A percentile compares a stretch with the other conserved stretches of the same genome.
phyloP scores from a whole-genome alignment of 2,329 filamentous ascomycete species.

The Alternaria metachromatica region DNA sequence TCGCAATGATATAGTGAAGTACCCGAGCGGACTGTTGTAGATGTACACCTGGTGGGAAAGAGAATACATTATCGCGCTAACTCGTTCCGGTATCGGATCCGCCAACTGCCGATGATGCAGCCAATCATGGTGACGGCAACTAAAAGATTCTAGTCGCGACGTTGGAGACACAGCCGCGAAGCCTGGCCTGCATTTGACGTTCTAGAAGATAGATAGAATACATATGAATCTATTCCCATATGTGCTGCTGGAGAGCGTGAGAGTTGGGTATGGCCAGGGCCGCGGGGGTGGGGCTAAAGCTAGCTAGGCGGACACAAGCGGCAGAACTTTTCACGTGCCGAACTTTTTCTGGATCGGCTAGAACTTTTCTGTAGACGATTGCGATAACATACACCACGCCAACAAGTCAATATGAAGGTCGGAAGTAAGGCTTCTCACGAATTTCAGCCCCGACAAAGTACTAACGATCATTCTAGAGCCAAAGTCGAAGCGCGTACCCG shows the following conservation, averaged over 20 bases:
- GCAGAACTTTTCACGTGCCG: slow-evolving; percentile 14
- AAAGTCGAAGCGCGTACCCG: slow-evolving; percentile 89
- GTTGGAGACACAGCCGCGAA: background rate
- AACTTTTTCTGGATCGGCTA: slow-evolving; percentile 28
- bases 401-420: slow-evolving; percentile 48
- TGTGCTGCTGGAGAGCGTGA: background rate
- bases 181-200: background rate
- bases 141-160: background rate
- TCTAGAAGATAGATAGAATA: background rate
- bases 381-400: slow-evolving; percentile 18
- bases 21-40: background rate
- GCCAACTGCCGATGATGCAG: slow-evolving; percentile 5
- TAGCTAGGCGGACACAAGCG: slow-evolving; percentile 5
- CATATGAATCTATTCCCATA: background rate
- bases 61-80: slow-evolving; percentile 9
- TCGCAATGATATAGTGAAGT: background rate
- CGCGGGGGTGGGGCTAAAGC: slow-evolving; percentile 10
- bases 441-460: background rate
- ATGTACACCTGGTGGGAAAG: background rate
- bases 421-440: slow-evolving; percentile 45
- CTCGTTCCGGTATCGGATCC: slow-evolving; percentile 25
- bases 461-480: slow-evolving; percentile 68
- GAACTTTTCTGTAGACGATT: slow-evolving; percentile 31
- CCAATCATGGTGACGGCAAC: slow-evolving; percentile 14
- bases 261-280: background rate